A percentile compares a stretch with the other conserved stretches of the same genome.
These are phyloP conservation scores for Selaginella moellendorffii DNA, from an alignment of 75 land plant genomes.

Conservation along the genomic window DNA sequence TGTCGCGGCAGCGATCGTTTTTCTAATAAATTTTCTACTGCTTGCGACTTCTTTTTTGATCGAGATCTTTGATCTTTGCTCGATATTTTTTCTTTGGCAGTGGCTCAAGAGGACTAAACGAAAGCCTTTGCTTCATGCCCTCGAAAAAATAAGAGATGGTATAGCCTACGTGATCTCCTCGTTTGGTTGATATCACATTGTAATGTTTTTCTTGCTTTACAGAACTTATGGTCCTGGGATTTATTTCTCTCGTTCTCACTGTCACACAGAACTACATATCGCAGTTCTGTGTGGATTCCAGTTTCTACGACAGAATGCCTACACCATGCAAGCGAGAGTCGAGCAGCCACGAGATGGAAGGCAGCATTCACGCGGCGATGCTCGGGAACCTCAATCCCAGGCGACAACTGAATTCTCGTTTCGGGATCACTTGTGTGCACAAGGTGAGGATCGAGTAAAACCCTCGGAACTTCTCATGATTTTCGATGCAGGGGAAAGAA, in stretches of 20 bases:
- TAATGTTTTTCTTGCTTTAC: not conserved
- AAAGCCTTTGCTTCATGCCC: not conserved
- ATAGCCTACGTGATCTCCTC: not conserved
- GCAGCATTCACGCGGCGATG: not conserved
- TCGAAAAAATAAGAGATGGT: not conserved
- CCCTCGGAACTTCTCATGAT: not conserved
- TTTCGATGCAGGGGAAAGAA: slow-evolving; percentile 38
- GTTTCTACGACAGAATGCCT: not conserved
- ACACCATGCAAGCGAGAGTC: not conserved
- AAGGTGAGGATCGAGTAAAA: slow-evolving; percentile 1
- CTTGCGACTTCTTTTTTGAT: not conserved
- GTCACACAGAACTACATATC: slow-evolving; percentile 1
- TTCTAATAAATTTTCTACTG: too few relatives aligned
- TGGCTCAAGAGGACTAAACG: not conserved
- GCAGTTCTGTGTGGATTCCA: slow-evolving; percentile 3
- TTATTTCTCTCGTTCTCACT: slow-evolving; percentile 7
- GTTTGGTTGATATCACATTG: not conserved
- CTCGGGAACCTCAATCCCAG: not conserved
- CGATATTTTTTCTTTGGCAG: too few relatives aligned
- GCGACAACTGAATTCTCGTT: not conserved
- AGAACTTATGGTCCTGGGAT: slow-evolving; percentile 4
- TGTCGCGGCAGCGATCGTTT: too few relatives aligned
- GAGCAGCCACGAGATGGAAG: too few relatives aligned
- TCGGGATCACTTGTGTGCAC: not conserved
- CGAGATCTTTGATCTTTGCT: not conserved